phyloP scores from a whole-genome alignment of 768 basidiomycete genomes.

The Punctularia strigosozonata region DNA sequence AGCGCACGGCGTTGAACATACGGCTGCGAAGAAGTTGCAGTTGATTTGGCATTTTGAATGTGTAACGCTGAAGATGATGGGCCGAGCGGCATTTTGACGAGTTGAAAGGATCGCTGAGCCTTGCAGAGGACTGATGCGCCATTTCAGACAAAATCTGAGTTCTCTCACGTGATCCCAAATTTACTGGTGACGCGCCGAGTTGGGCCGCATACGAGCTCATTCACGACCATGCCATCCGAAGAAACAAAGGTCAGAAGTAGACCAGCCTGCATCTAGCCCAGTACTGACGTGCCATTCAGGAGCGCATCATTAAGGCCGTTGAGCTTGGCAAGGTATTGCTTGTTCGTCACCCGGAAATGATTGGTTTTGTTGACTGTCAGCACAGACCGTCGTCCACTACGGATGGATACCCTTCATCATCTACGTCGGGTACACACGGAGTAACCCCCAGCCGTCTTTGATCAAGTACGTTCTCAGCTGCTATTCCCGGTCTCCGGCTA shows the following conservation, averaged over 20 bases:
- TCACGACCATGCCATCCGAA: constrained; percentile 69
- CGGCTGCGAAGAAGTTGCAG: constrained; percentile 20
- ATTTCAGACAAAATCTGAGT: too few species aligned
- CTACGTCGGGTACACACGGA: constrained; percentile 87
- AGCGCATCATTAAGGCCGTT: constrained; percentile 71
- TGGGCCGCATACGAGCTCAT: too few species aligned
- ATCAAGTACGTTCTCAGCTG: constrained; percentile 65
- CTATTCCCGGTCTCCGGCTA: not conserved
- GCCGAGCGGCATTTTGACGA: constrained; percentile 33
- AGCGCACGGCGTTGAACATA: constrained; percentile 14
- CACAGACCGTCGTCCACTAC: constrained; percentile 88
- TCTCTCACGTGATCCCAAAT: too few species aligned
- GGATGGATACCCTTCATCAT: constrained; percentile 97
- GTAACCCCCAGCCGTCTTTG: constrained; percentile 87
- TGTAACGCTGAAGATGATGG: constrained; percentile 33
- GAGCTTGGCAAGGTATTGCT: constrained; percentile 69
- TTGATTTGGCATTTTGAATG: constrained; percentile 22
- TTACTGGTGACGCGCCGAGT: too few species aligned
- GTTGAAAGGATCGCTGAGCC: constrained; percentile 5
- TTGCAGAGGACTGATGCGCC: not conserved
- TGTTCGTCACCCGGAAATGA: not conserved
- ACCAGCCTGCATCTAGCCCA: too few species aligned
- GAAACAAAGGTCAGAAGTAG: constrained; percentile 78
- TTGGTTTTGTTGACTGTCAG: not conserved
- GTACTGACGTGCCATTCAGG: constrained; percentile 28